Evolutionary conservation across 176 grass and related monocot species (phyloP).

Genomic region (Aegilops speltoides): DNA sequence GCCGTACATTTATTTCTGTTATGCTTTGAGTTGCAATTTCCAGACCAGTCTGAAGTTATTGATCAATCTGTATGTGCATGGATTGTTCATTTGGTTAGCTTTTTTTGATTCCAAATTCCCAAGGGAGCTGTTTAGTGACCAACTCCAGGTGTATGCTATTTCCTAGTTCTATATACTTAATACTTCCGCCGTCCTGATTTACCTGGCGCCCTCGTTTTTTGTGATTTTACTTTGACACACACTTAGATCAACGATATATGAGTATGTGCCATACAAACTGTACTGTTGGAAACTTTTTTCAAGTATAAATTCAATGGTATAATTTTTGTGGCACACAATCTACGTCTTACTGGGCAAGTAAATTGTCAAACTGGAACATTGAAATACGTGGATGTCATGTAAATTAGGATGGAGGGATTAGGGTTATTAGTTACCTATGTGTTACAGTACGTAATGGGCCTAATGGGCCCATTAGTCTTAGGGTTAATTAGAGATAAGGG

Average conservation of each 20-base stretch:
- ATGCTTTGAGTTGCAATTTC: slow-evolving; percentile 20
- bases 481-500: too few species aligned
- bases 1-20: slow-evolving; percentile 4
- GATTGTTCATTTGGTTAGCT: neutral
- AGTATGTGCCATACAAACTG: neutral
- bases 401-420: neutral
- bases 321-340: neutral
- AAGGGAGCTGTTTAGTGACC: neutral
- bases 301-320: neutral
- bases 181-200: neutral
- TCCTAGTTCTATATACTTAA: neutral
- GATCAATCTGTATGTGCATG: neutral
- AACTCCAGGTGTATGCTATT: slow-evolving; percentile 3
- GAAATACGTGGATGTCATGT: neutral
- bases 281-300: neutral
- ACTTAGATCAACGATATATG: neutral
- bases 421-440: slow-evolving; percentile 9
- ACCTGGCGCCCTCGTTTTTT: neutral
- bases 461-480: too few species aligned
- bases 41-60: neutral
- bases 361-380: neutral
- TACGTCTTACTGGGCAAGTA: neutral
- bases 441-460: too few species aligned
- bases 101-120: neutral
- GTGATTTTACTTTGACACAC: neutral